Evolutionary conservation across 1,139 yeast genomes (phyloP), one percentile per base, ranked within the genome.

Genomic region (Geotrichum cucujoidarum): DNA sequence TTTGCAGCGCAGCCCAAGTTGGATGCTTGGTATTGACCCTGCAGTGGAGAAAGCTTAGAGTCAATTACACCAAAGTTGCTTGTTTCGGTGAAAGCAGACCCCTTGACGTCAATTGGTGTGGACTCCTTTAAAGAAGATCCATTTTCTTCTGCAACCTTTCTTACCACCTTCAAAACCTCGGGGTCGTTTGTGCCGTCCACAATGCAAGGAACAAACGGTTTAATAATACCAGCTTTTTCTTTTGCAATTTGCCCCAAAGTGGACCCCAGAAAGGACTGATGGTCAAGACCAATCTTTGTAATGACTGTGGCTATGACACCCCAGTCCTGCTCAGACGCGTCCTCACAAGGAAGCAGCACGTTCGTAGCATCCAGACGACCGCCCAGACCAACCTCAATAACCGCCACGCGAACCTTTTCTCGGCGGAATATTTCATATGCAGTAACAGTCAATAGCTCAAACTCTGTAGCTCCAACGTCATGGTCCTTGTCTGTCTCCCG

Each of bases 291-390:
- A 21, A 90, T 82, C 61, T 87, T 88, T 10, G 96, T 81, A 33
- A 90, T 82, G 0, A 83, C 95, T 2, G 89, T 76, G 2, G 77
- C 81, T 1, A 84, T 52, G 10, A 60, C 63, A 11, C 51, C 50
- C 31, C 37, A 40, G 8, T 24, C 8, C 14, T 30, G n/a, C 3
- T 32, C 25, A 16, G 21, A 17, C 8, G 39, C 57, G n/a, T 53
- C 53, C 13, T 53, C 50, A 36, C 56, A 49, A 1, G 63, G 38
- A 50, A 60, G 42, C 47, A 76, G 47, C 54, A 81, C 86, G 67
- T 90, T 90, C 0, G 97, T 90, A 1, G 97, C 89, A 66, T 90
- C 97, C 32, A 81, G 64, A 36, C 86, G 64, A 0, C 97, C 97
- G 2, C 97, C 97, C 5, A 90, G 70, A 0, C 97, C 97, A 2